Base-by-base conservation (phyloP, 2,329 filamentous ascomycete species). In the Pseudogymnoascus verrucosus region DNA sequence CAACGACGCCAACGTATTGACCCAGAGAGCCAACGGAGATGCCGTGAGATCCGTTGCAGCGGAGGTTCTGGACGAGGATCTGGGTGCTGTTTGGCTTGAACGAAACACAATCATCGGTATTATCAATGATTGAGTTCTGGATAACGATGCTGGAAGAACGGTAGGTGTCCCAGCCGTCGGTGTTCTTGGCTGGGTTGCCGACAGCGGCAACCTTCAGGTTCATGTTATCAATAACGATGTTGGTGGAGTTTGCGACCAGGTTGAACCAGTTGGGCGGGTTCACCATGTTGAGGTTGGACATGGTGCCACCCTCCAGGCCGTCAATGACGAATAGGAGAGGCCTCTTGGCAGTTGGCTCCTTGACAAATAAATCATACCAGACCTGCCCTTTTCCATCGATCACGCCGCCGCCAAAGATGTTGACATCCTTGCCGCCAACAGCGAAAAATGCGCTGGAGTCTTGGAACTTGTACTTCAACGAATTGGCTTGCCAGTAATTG, bases 81-180 rank as follows among this genome's bases (percentile, higher is more conserved):
- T 89, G 81, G 47, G 86, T 89, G 68, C 82, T 86, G 72, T 90
- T 90, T 16, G 87, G 87, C 74, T 90, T 90, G 80, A 90, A 90
- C 0, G 86, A 86, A 11, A 90, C 85, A 65, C 88, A 90, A 71
- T 91, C 85, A 71, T 89, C 87, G 37, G 84, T 84, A 68, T 89
- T 89, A 72, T 83, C 78, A 67, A 86, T 82, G 26, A 82, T 74
- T 0, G 84, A 88, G 71, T 89, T 84, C 69, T 89, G 86, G 37
- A 90, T 89, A 0, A 87, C 82, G 37, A 90, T 79, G 60, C 83
- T 81, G 23, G 79, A 75, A 11, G 82, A 84, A 6, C 85, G 82
- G 70, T 88, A 87, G 0, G 82, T 87, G 67, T 87, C 83, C 82
- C 83, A 85, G 37, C 83, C 85, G 70, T 88, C 86, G 0, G 85